Conservation (phyloP, 345 rosid genomes). For the Angophora floribunda region DNA sequence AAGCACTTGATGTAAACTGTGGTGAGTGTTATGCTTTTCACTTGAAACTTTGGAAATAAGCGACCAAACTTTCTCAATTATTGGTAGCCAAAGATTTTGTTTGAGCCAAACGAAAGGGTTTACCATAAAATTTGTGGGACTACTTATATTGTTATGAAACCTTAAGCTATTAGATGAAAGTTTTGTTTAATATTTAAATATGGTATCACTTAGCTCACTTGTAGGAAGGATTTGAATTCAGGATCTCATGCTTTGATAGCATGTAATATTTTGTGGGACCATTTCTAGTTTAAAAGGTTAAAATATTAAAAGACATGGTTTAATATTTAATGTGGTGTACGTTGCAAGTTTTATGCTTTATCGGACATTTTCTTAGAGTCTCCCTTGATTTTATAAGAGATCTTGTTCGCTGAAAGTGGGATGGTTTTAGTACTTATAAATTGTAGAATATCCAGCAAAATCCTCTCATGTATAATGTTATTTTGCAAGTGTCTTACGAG, state of each 20-base stretch:
- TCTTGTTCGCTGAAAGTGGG: neutral
- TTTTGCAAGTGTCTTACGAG: neutral
- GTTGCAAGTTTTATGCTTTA: neutral
- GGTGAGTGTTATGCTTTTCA: neutral
- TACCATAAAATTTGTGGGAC: neutral
- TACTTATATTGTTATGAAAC: neutral
- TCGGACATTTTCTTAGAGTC: neutral
- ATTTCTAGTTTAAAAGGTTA: neutral
- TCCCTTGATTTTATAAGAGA: neutral
- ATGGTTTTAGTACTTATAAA: neutral
- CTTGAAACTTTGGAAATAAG: neutral
- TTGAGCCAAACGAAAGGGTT: neutral
- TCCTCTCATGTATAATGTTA: neutral
- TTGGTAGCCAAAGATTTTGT: neutral
- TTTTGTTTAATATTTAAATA: neutral
- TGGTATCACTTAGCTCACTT: neutral
- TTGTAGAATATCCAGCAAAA: neutral
- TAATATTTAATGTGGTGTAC: neutral
- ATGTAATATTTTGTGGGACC: neutral
- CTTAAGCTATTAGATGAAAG: neutral
- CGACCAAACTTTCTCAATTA: neutral
- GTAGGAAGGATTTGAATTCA: neutral
- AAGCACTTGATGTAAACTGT: neutral
- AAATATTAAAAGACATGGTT: neutral
- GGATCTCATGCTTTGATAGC: neutral